Evolutionary conservation across 495 filamentous ascomycete genomes (phyloP).

Genomic region (Penicillium cosmopolitanum): DNA sequence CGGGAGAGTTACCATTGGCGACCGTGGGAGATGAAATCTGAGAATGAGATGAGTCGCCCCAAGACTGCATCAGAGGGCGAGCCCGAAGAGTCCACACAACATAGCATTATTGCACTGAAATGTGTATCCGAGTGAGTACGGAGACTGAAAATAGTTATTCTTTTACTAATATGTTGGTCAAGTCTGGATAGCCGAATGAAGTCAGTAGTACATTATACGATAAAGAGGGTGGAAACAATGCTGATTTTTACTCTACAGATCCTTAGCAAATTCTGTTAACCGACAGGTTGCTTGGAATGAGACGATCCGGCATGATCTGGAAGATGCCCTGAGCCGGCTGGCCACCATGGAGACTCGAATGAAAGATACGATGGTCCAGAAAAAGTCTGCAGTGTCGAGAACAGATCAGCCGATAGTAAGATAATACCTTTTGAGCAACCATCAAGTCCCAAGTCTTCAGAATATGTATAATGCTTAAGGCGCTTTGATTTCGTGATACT

Average conservation of each 20-base stretch:
- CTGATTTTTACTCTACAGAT: background rate
- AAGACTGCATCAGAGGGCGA: background rate
- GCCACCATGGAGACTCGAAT: background rate
- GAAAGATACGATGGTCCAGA: background rate
- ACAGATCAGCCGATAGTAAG: background rate
- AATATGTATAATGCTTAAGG: too few relatives aligned
- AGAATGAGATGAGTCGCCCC: background rate
- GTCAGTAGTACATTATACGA: background rate
- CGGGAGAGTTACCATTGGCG: background rate
- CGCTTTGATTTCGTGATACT: too few relatives aligned
- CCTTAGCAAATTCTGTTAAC: background rate
- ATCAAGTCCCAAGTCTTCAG: too few relatives aligned
- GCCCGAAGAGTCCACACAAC: background rate
- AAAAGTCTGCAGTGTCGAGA: background rate
- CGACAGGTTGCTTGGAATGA: background rate
- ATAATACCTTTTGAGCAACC: too few relatives aligned
- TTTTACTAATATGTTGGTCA: background rate
- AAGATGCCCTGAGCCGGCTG: background rate
- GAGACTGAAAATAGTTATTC: background rate
- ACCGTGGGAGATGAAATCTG: background rate
- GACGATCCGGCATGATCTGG: background rate
- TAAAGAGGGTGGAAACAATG: background rate
- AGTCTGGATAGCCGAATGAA: background rate
- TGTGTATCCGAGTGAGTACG: constrained; percentile 3
- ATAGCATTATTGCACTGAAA: constrained; percentile 1